These are phyloP conservation scores for Typha latifolia DNA, from an alignment of 176 grass and related monocot genomes.

Conservation along the genomic window DNA sequence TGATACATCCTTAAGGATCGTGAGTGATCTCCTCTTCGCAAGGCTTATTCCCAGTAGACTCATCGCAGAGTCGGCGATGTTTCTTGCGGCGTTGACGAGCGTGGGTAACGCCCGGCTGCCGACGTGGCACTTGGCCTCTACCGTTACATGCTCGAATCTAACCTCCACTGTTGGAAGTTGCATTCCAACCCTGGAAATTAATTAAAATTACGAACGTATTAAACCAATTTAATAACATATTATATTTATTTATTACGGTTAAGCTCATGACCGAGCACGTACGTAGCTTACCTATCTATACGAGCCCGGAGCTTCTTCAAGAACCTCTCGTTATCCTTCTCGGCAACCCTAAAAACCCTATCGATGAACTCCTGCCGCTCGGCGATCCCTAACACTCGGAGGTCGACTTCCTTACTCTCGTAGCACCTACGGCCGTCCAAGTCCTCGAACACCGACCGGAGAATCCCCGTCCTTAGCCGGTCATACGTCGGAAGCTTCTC, in stretches of 20 bases:
- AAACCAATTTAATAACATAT: neutral
- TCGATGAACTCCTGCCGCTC: constrained; percentile 56
- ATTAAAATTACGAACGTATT: neutral
- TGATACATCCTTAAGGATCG: constrained; percentile 50
- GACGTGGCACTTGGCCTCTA: constrained; percentile 47
- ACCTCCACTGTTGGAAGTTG: constrained; percentile 82
- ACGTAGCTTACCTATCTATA: constrained; percentile 44
- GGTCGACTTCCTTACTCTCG: constrained; percentile 42
- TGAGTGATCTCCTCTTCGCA: constrained; percentile 46
- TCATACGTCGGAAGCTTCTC: constrained; percentile 79
- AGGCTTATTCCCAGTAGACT: constrained; percentile 47
- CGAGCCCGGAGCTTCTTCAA: constrained; percentile 70
- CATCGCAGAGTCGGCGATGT: constrained; percentile 37
- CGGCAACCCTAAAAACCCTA: constrained; percentile 49
- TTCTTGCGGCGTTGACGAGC: constrained; percentile 55
- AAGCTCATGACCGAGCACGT: neutral
- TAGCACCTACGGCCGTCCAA: constrained; percentile 5
- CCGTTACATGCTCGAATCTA: constrained; percentile 42
- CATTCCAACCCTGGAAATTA: constrained; percentile 44
- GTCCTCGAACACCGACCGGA: neutral
- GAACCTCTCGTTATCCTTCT: constrained; percentile 74
- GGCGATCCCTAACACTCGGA: constrained; percentile 31
- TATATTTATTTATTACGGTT: neutral
- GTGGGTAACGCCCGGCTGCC: constrained; percentile 58
- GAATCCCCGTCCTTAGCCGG: constrained; percentile 47